These are phyloP conservation scores for Raffaelea ambrosiae DNA, from an alignment of 2,329 filamentous ascomycete species.

Conservation along the genomic window DNA sequence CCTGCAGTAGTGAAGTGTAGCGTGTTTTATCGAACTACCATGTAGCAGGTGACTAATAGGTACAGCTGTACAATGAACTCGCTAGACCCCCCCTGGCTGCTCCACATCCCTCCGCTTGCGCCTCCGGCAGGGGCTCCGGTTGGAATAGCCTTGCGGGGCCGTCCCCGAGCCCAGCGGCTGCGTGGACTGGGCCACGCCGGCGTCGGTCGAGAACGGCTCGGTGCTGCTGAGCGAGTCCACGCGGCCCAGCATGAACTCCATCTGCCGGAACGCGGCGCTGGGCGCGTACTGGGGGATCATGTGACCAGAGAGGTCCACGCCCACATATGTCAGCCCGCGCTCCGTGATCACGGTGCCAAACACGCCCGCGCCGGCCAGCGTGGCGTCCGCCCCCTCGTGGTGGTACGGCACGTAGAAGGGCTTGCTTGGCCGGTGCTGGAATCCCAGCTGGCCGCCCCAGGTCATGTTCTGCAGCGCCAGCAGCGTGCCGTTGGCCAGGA, in stretches of 20 bases:
- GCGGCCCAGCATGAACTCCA: constrained; percentile 68
- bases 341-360: constrained; percentile 64
- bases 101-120: neutral
- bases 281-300: constrained; percentile 63
- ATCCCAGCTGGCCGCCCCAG: constrained; percentile 63
- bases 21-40: no score
- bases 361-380: constrained; percentile 42
- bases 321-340: constrained; percentile 64
- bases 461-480: constrained; percentile 75
- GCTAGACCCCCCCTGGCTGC: no score
- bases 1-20: no score
- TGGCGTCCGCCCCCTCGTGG: constrained; percentile 15
- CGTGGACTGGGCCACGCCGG: constrained; percentile 6
- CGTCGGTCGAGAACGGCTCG: constrained; percentile 33
- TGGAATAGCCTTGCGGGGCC: neutral
- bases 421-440: constrained; percentile 49
- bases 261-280: constrained; percentile 57
- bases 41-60: no score
- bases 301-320: constrained; percentile 57
- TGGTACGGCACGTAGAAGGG: constrained; percentile 65
- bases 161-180: neutral
- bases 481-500: constrained; percentile 61
- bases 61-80: no score
- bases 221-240: constrained; percentile 31
- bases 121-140: neutral